Conservation (phyloP, 2,329 filamentous ascomycete species). For the Drechslerella dactyloides region DNA sequence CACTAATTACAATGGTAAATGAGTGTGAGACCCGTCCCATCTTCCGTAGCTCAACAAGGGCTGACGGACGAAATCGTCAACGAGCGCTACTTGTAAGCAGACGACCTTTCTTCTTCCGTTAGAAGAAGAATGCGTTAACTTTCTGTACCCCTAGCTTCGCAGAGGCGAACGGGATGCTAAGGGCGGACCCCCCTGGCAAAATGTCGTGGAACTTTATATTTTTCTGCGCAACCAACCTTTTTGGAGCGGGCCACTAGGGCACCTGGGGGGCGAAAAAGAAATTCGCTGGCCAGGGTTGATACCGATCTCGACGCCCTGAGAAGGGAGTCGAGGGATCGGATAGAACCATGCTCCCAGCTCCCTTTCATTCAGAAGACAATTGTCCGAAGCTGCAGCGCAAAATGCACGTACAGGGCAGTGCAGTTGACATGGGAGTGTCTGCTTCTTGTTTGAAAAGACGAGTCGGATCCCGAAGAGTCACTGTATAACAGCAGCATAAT, state of each 20-base stretch:
- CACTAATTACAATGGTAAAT: neutral
- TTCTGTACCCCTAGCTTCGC: slow-evolving; percentile 29
- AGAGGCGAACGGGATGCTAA: slow-evolving; percentile 26
- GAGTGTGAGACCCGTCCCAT: slow-evolving; percentile 16
- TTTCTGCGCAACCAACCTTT: slow-evolving; percentile 41
- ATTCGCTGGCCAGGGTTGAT: neutral
- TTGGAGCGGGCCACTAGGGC: slow-evolving; percentile 18
- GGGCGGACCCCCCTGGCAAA: slow-evolving; percentile 41
- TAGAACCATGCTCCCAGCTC: neutral
- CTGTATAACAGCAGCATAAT: no score
- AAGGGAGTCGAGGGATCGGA: neutral
- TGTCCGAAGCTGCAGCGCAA: neutral
- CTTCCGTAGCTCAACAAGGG: slow-evolving; percentile 35
- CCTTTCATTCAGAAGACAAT: neutral
- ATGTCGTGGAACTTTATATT: slow-evolving; percentile 41
- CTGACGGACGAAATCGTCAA: neutral
- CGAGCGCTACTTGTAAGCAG: slow-evolving; percentile 11
- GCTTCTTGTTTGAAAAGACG: no score
- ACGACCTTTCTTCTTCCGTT: slow-evolving; percentile 40
- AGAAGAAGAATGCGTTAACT: slow-evolving; percentile 42
- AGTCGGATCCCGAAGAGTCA: no score
- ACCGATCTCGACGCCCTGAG: neutral
- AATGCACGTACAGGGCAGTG: neutral
- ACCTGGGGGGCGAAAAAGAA: slow-evolving; percentile 16
- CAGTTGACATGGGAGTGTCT: neutral